phyloP scores from a whole-genome alignment of 208 protist genomes.

The Crithidia bombi region DNA sequence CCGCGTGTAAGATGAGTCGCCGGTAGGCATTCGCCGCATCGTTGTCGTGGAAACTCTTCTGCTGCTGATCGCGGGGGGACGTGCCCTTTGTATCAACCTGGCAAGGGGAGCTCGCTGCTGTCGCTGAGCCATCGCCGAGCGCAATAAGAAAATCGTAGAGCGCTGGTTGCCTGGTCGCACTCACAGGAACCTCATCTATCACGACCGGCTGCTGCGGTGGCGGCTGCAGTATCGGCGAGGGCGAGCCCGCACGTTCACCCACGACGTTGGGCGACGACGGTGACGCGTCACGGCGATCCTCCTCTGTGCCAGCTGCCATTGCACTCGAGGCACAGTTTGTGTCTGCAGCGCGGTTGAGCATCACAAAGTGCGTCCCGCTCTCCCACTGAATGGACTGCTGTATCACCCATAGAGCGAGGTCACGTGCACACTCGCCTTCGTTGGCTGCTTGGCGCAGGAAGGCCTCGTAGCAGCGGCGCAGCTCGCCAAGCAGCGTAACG shows the following conservation, averaged over 20 bases:
- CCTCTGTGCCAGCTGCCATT: constrained; percentile 9
- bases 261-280: constrained; percentile 1
- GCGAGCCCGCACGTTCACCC: constrained; percentile 12
- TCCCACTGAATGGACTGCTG: constrained; percentile 46
- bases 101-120: background rate
- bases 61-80: background rate
- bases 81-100: background rate
- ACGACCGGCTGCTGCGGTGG: constrained; percentile 16
- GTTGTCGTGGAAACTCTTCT: background rate
- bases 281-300: constrained; percentile 1
- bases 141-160: constrained; percentile 15
- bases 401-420: constrained; percentile 63
- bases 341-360: background rate
- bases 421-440: constrained; percentile 44
- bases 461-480: constrained; percentile 45
- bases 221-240: constrained; percentile 17
- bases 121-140: background rate
- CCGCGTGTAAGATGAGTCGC: background rate
- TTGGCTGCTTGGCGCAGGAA: constrained; percentile 42
- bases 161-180: constrained; percentile 30
- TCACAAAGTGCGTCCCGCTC: constrained; percentile 22
- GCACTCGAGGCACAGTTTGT: background rate
- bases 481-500: constrained; percentile 34
- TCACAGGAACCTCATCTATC: constrained; percentile 36
- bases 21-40: constrained; percentile 3